These are phyloP conservation scores for Backusella mclennaniae DNA, from an alignment of 192 early-diverging fungal species.

Conservation along the genomic window DNA sequence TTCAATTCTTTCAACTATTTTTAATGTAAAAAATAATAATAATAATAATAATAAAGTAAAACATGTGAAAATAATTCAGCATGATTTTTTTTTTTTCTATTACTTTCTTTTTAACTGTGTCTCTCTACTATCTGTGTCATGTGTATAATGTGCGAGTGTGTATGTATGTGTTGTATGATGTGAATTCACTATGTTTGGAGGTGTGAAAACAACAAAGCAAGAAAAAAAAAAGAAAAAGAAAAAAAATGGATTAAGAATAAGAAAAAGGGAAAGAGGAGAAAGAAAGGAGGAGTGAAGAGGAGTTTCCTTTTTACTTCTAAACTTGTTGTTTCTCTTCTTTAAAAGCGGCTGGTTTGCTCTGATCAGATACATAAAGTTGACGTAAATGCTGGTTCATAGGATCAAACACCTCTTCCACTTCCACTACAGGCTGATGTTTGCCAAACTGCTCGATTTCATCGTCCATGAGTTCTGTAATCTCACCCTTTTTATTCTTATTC, in stretches of 20 bases:
- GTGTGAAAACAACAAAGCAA: background rate
- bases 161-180: background rate
- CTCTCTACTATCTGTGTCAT: background rate
- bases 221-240: background rate
- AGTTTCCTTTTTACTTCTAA: background rate
- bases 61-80: no score
- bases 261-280: background rate
- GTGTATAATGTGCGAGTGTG: background rate
- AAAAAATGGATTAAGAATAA: background rate
- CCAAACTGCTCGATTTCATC: background rate
- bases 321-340: background rate
- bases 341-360: background rate
- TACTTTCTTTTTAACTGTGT: background rate
- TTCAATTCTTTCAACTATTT: background rate
- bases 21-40: background rate
- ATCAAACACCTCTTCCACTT: background rate
- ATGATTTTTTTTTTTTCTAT: background rate
- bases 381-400: constrained; percentile 2
- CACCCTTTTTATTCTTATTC: constrained; percentile 5
- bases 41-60: background rate
- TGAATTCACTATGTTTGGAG: background rate
- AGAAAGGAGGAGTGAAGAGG: background rate
- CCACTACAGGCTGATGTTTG: background rate
- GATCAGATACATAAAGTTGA: background rate
- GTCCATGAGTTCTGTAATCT: background rate